Percentiles rank a stretch among this genome's conserved stretches.
These are phyloP conservation scores for Desmodesmus armatus DNA, from an alignment of 139 green algal species.

Conservation along the genomic window DNA sequence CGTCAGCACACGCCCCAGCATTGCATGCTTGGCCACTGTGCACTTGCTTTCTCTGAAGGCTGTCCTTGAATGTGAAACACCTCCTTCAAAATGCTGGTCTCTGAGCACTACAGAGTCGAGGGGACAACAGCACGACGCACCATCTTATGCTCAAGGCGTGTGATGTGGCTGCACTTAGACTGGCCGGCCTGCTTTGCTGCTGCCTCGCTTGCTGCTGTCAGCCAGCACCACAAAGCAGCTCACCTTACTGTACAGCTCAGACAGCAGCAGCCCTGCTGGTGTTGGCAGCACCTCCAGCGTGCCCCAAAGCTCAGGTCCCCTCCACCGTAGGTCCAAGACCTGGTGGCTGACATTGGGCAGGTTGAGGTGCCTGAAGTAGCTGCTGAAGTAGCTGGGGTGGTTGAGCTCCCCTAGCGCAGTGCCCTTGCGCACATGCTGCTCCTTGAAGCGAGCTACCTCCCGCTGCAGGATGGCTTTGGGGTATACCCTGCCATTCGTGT, in stretches of 20 bases:
- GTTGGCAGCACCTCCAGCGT: constrained; percentile 78
- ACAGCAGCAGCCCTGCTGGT: constrained; percentile 69
- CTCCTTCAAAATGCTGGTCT: too few species aligned
- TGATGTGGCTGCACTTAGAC: too few species aligned
- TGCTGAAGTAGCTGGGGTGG: constrained; percentile 72
- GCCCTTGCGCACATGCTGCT: constrained; percentile 53
- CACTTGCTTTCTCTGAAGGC: too few species aligned
- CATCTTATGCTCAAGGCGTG: too few species aligned
- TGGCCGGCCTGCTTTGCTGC: background rate
- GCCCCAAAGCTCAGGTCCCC: constrained; percentile 72
- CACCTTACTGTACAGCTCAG: constrained; percentile 75
- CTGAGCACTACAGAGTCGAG: background rate
- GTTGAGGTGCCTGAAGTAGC: constrained; percentile 75
- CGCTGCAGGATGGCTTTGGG: constrained; percentile 72
- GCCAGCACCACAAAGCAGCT: too few species aligned
- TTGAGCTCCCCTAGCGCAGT: constrained; percentile 77
- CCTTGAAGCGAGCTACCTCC: constrained; percentile 63
- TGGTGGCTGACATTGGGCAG: constrained; percentile 75
- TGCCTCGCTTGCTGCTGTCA: background rate
- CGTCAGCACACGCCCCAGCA: too few species aligned
- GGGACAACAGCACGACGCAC: too few species aligned
- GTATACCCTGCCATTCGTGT: constrained; percentile 78
- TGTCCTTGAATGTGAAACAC: too few species aligned
- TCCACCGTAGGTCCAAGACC: constrained; percentile 75
- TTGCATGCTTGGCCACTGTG: too few species aligned